These are phyloP conservation scores for Epithemia pelagica DNA, from an alignment of 108 stramenopile genomes.

Conservation along the genomic window DNA sequence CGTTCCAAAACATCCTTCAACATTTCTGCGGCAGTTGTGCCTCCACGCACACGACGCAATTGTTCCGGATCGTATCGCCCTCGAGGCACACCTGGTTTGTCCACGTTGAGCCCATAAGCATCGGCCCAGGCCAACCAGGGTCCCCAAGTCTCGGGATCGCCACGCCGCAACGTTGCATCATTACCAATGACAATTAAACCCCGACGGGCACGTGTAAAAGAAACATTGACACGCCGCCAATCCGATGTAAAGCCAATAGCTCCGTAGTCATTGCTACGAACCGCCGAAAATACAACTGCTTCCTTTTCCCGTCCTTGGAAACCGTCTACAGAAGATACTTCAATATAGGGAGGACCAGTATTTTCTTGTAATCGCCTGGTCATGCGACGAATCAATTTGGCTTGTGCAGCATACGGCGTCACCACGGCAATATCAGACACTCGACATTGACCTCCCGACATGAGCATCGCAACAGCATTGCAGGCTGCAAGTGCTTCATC, in stretches of 20 bases:
- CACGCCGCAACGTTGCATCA: slow-evolving; percentile 79
- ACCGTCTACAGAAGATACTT: slow-evolving; percentile 97
- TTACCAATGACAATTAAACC: slow-evolving; percentile 90
- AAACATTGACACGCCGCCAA: slow-evolving; percentile 97
- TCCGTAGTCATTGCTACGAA: slow-evolving; percentile 90
- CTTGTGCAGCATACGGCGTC: slow-evolving; percentile 99
- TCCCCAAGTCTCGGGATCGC: slow-evolving; percentile 85
- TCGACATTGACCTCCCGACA: slow-evolving; percentile 74
- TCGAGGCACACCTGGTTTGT: slow-evolving; percentile 76
- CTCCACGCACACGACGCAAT: slow-evolving; percentile 85
- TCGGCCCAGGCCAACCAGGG: slow-evolving; percentile 89
- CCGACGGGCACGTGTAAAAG: slow-evolving; percentile 95
- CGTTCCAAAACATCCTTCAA: slow-evolving; percentile 82
- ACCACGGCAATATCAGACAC: slow-evolving; percentile 94
- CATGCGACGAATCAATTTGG: slow-evolving; percentile 81
- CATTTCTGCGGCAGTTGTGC: slow-evolving; percentile 91
- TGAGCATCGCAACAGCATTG: slow-evolving; percentile 74
- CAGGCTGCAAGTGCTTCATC: slow-evolving; percentile 90
- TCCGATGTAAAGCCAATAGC: slow-evolving; percentile 96
- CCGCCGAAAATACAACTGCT: slow-evolving; percentile 95
- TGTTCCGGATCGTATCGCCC: slow-evolving; percentile 89
- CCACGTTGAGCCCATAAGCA: slow-evolving; percentile 88
- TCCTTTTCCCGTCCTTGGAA: slow-evolving; percentile 99
- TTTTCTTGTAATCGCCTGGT: slow-evolving; percentile 55
- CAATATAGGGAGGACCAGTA: slow-evolving; percentile 70